Base-by-base conservation (phyloP, 495 filamentous ascomycete species). In the Extremus antarcticus region DNA sequence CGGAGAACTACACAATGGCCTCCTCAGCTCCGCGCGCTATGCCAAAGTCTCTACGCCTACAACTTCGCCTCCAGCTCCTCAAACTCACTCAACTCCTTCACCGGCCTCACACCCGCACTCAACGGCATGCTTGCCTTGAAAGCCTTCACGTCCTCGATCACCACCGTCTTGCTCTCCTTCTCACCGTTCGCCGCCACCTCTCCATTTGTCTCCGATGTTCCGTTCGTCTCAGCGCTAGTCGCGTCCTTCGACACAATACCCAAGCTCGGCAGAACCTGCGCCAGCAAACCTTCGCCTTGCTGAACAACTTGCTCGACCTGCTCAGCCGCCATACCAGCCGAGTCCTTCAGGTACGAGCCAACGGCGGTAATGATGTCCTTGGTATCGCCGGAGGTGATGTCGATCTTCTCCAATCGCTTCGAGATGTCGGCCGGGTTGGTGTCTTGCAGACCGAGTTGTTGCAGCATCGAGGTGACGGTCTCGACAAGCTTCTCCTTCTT, bases 51-150 rank as follows among this genome's bases (percentile, higher is more conserved):
- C 29, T 35, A 35, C 29, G 7, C n/a, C 41, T 45, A 51, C 38
- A 92, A 78, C 72, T 92, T 92, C 13, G 85, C 69, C 50, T 83
- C 85, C 58, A 82, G 70, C 56, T 95, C 90, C 68, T 91, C 87
- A 64, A 85, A 95, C 54, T 88, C 87, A 58, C 73, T 85, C 47
- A 96, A 71, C 63, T 88, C 81, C 51, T 72, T 79, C n/a, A 87
- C 76, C 0, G 90, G 78, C 51, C 74, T 76, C 0, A 88, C 80
- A 0, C 85, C 90, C 23, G 76, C 72, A 58, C 80, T 90, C 45
- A 85, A 76, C 55, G 75, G 71, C 51, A 91, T 67, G 19, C 77
- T 70, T 3, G 87, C 81, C 76, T 89, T 94, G 74, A 81, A 96
- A 17, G 78, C 78, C 52, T 82, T 72, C 2, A 92, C 84, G 64